Percentiles rank a stretch among this genome's conserved stretches.
These are phyloP conservation scores for Fusarium heterosporum DNA, from an alignment of 2,329 filamentous ascomycete genomes.

Conservation along the genomic window DNA sequence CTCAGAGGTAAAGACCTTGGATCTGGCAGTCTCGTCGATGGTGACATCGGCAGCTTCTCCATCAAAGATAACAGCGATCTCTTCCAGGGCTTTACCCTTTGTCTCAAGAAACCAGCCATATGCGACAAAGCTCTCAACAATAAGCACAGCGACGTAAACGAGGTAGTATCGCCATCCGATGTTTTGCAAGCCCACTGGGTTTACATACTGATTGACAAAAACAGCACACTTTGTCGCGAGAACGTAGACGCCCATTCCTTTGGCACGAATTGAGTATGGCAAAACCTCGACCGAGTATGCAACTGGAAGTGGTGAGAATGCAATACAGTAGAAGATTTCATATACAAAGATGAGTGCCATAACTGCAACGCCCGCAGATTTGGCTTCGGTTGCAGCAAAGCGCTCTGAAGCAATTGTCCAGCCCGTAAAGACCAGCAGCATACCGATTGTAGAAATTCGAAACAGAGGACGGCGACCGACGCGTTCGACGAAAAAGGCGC, in stretches of 20 bases:
- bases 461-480: conserved; percentile 51
- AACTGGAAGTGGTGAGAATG: conserved; percentile 63
- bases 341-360: conserved; percentile 54
- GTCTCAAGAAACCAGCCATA: conserved; percentile 62
- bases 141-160: conserved; percentile 62
- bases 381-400: conserved; percentile 47
- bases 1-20: background rate
- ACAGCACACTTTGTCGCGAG: conserved; percentile 47
- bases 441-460: conserved; percentile 46
- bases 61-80: conserved; percentile 67
- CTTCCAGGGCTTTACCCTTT: conserved; percentile 62
- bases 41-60: conserved; percentile 19
- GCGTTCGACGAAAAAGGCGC: conserved; percentile 46
- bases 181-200: conserved; percentile 62
- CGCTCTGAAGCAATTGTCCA: conserved; percentile 53
- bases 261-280: conserved; percentile 63
- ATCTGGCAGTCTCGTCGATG: background rate
- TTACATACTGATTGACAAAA: conserved; percentile 56
- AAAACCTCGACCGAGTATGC: conserved; percentile 66
- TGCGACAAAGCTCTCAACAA: conserved; percentile 61
- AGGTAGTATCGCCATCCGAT: conserved; percentile 69
- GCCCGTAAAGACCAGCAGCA: conserved; percentile 50
- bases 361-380: conserved; percentile 49
- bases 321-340: conserved; percentile 64
- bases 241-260: conserved; percentile 57